phyloP scores from a whole-genome alignment of 352 stramenopile species.

The Elongisporangium prolatum region DNA sequence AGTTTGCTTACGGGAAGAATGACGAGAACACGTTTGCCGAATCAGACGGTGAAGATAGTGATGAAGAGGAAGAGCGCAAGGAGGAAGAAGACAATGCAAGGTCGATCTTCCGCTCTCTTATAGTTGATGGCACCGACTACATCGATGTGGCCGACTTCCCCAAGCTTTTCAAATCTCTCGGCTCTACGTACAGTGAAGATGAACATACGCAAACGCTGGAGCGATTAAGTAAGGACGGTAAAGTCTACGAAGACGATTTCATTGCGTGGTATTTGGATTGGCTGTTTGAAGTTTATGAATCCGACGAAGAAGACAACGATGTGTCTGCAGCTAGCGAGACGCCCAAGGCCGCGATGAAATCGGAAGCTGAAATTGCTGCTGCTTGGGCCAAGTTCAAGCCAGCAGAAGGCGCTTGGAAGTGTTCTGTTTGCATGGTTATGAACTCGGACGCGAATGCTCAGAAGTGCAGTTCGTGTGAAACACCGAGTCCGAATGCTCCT shows the following conservation, averaged over 20 bases:
- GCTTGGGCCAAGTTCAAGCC: slow-evolving; percentile 44
- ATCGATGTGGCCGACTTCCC: slow-evolving; percentile 38
- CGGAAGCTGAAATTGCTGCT: slow-evolving; percentile 40
- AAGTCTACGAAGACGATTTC: slow-evolving; percentile 48
- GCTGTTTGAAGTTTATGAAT: slow-evolving; percentile 53
- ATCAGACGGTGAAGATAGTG: slow-evolving; percentile 39
- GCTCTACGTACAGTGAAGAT: slow-evolving; percentile 52
- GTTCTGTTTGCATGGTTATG: slow-evolving; percentile 36
- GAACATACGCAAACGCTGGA: slow-evolving; percentile 34
- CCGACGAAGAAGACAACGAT: slow-evolving; percentile 36
- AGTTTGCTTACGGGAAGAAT: slow-evolving; percentile 52
- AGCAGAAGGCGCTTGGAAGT: slow-evolving; percentile 61
- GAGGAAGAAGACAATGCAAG: slow-evolving; percentile 56
- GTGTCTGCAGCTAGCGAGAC: slow-evolving; percentile 3
- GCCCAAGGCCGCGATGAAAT: slow-evolving; percentile 32
- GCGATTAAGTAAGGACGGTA: slow-evolving; percentile 39
- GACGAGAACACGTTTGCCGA: slow-evolving; percentile 59
- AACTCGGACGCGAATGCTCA: slow-evolving; percentile 28
- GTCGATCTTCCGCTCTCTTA: slow-evolving; percentile 35
- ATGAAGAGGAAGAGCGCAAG: slow-evolving; percentile 58
- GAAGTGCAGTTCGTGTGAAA: slow-evolving; percentile 46
- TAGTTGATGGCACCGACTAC: slow-evolving; percentile 16
- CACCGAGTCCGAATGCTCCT: slow-evolving; percentile 37
- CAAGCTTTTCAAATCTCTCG: slow-evolving; percentile 54
- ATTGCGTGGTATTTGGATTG: slow-evolving; percentile 60